These are phyloP conservation scores for Diaporthe sp. DNA, from an alignment of 2,329 filamentous ascomycete species.

Conservation along the genomic window DNA sequence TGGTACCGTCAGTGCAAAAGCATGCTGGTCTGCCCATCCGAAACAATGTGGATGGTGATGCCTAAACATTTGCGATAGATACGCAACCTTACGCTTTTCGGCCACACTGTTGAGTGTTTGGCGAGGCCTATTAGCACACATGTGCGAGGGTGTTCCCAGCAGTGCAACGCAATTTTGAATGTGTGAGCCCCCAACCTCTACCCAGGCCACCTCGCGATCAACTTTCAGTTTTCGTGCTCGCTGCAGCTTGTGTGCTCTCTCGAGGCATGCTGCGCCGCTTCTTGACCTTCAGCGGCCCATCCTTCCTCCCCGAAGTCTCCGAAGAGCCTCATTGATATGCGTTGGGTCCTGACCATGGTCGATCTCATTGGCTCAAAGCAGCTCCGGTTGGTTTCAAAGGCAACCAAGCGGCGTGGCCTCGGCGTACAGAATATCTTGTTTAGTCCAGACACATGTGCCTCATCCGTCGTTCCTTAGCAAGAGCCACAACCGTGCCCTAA, in stretches of 20 bases:
- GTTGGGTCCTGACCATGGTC: not conserved
- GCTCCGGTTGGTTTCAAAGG: conserved; percentile 1
- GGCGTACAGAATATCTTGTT: not conserved
- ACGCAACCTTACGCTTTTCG: not conserved
- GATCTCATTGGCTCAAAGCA: not conserved
- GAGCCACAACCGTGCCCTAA: not conserved
- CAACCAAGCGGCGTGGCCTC: not conserved
- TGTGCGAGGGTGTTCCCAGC: not conserved
- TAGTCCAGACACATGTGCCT: not conserved
- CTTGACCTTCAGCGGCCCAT: not conserved
- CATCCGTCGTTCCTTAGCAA: not conserved
- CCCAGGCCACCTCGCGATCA: not conserved
- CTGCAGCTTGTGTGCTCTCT: not conserved
- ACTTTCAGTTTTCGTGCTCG: not conserved
- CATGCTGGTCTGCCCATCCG: not conserved
- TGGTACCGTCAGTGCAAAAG: not conserved
- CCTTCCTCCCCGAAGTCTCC: not conserved
- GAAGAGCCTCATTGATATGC: conserved; percentile 1
- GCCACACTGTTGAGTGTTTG: not conserved
- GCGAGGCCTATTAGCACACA: not conserved
- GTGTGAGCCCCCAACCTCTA: not conserved
- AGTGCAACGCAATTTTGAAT: not conserved
- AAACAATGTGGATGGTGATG: not conserved
- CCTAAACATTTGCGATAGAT: not conserved
- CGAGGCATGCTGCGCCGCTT: not conserved